These are phyloP conservation scores for Orobanche coerulescens DNA, from an alignment of 257 asterid genomes.

Conservation along the genomic window DNA sequence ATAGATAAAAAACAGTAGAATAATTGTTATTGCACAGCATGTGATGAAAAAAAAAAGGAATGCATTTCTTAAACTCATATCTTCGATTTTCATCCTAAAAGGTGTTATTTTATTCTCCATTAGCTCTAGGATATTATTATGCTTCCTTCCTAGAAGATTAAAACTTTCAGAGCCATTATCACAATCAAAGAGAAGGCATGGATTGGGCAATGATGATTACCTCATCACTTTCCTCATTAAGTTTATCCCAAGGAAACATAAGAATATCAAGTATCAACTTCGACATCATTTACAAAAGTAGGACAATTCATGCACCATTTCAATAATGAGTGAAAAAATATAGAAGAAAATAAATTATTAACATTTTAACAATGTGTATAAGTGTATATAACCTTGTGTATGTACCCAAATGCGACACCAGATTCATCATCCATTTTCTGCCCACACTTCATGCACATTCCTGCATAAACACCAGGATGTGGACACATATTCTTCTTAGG, in stretches of 20 bases:
- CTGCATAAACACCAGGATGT: conserved; percentile 82
- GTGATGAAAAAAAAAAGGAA: not conserved
- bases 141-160: not conserved
- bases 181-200: not conserved
- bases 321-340: not conserved
- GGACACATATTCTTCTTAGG: conserved; percentile 31
- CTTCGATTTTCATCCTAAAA: not conserved
- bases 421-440: conserved; percentile 55
- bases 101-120: conserved; percentile 1
- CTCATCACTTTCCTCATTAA: not conserved
- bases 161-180: not conserved
- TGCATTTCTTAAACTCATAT: not conserved
- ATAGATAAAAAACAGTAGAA: not conserved
- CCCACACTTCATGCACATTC: conserved; percentile 88
- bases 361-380: not conserved
- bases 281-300: not conserved
- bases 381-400: conserved; percentile 57
- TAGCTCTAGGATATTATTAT: not conserved
- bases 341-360: not conserved
- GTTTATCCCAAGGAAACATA: not conserved
- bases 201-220: not conserved
- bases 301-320: not conserved
- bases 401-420: conserved; percentile 75
- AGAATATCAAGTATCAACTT: not conserved
- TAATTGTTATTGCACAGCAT: not conserved